Percentiles rank a stretch among this genome's conserved stretches.
Evolutionary conservation across 2,329 filamentous ascomycete genomes (phyloP).

Genomic region (Geoglossum cookeanum): DNA sequence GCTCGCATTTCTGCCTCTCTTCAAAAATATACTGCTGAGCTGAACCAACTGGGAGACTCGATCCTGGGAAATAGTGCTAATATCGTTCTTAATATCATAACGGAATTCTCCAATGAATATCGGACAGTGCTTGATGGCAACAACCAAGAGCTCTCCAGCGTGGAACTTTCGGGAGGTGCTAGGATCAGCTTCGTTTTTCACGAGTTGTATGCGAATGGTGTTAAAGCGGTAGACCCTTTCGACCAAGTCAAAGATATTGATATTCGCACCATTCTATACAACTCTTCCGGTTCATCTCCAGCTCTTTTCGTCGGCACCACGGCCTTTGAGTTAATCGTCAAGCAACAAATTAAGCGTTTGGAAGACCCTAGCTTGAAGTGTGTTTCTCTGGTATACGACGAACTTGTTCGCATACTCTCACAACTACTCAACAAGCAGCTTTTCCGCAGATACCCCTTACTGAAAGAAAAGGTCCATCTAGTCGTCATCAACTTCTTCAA

Average conservation of each 20-base stretch:
- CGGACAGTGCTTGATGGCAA: constrained; percentile 90
- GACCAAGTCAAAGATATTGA: constrained; percentile 95
- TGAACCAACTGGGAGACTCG: constrained; percentile 71
- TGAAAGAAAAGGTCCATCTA: constrained; percentile 92
- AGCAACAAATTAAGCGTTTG: constrained; percentile 91
- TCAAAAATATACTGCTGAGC: constrained; percentile 73
- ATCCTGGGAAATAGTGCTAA: constrained; percentile 93
- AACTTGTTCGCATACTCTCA: constrained; percentile 83
- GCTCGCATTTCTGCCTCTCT: constrained; percentile 85
- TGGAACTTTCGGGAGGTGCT: constrained; percentile 86
- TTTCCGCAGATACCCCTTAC: constrained; percentile 77
- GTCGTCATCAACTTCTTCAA: constrained; percentile 95
- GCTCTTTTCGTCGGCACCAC: constrained; percentile 93
- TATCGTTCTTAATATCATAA: constrained; percentile 96
- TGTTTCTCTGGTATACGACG: constrained; percentile 91
- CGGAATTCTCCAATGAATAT: constrained; percentile 96
- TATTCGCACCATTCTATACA: constrained; percentile 92
- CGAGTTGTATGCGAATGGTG: constrained; percentile 89
- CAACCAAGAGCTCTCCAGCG: constrained; percentile 86
- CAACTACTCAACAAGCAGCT: constrained; percentile 76
- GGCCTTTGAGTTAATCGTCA: constrained; percentile 96
- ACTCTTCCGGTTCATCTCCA: constrained; percentile 95
- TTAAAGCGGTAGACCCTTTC: constrained; percentile 95
- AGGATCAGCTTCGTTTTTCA: constrained; percentile 99
- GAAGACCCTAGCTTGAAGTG: constrained; percentile 97